phyloP scores from a whole-genome alignment of 345 rosid genomes.

The Tarenaya hassleriana region DNA sequence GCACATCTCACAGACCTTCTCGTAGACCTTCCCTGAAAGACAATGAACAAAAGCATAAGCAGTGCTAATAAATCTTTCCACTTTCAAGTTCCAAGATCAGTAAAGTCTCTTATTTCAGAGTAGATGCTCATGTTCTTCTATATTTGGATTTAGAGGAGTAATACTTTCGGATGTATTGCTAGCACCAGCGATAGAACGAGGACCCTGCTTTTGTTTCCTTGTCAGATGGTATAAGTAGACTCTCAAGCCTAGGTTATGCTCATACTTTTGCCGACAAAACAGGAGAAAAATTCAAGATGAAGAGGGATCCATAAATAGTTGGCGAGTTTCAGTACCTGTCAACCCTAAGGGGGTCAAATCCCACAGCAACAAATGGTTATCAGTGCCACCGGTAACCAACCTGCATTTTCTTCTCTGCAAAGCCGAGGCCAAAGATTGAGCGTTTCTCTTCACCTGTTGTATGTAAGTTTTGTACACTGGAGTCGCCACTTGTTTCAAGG shows the following conservation, averaged over 20 bases:
- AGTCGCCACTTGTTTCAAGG: slow-evolving; percentile 85
- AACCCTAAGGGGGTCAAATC: slow-evolving; percentile 76
- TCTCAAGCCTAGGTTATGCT: no score
- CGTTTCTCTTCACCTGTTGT: slow-evolving; percentile 91
- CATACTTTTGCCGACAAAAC: neutral
- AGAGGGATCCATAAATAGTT: neutral
- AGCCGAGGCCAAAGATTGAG: slow-evolving; percentile 83
- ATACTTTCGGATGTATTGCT: no score
- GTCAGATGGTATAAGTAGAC: no score
- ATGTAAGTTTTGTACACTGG: slow-evolving; percentile 79
- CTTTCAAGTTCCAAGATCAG: no score
- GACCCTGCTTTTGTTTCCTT: no score
- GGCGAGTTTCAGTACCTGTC: slow-evolving; percentile 44
- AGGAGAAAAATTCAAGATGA: neutral
- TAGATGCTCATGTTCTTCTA: no score
- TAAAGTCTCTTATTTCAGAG: no score
- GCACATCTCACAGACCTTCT: slow-evolving; percentile 94
- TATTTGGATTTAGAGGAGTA: no score
- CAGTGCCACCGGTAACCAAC: slow-evolving; percentile 93
- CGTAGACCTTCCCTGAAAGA: slow-evolving; percentile 67
- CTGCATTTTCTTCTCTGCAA: slow-evolving; percentile 71
- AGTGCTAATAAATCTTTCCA: neutral
- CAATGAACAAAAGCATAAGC: neutral
- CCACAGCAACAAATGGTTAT: slow-evolving; percentile 95
- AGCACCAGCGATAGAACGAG: no score